Evolutionary conservation across 768 basidiomycete genomes (phyloP), one percentile per base, ranked within the genome.

Genomic region (Epithele typhae): DNA sequence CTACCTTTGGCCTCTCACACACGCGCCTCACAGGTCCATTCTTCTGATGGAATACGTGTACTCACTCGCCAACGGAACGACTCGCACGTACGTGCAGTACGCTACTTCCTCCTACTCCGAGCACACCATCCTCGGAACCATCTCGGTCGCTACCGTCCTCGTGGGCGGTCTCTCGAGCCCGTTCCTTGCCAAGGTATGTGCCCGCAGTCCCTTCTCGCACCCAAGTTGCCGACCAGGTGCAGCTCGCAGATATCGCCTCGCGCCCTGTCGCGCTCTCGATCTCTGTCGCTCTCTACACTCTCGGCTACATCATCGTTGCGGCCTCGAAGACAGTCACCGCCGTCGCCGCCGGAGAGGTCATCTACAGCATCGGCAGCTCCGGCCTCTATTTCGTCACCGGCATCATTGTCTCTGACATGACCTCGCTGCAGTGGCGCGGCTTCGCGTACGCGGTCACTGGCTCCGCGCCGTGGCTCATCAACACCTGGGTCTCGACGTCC

Each of bases 111-210:
- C 27, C 27, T 30, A 7, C 27, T 14, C 7, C 8, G 27, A 30
- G 8, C 41, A 43, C 41, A 27, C 41, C 12, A 24, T 43, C 14
- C 10, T 43, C 19, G 46, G 53, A 39, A 7, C 50, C 45, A 21
- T 55, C 41, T 43, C 45, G 39, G 37, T 59, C n/a, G 56, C 46
- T 25, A 48, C 47, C 15, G 32, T 33, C 12, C 55, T 59, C 37
- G 55, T 57, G 4, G 45, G 44, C 17, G 50, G 46, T 12, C 65
- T 74, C 14, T 64, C 64, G 15, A 71, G 71, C 54, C 74, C 76
- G 0, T 59, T 73, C 43, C 68, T 74, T 45, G 75, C 76, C 18
- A 76, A 76, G 58, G 52, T 75, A 12, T 18, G 33, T 35, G 15
- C 15, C 15, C 18, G 15, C 14, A 14, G 7, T 6, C 18, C 5